A percentile compares a stretch with the other conserved stretches of the same genome.
Conservation (phyloP, 305 asterid genomes). For the Stenogyne calaminthoides region DNA sequence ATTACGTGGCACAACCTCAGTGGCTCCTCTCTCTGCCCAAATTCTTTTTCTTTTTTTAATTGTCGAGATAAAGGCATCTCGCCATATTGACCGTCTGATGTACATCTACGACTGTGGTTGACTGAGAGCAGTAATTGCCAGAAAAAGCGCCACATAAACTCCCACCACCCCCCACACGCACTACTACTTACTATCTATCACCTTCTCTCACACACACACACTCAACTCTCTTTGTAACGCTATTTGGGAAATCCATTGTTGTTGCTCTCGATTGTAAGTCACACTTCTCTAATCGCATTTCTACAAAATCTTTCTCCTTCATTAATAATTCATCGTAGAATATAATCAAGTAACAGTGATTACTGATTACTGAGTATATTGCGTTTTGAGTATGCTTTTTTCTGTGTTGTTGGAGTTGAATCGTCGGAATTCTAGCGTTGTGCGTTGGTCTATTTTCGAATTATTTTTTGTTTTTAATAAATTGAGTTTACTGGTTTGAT, state of each 20-base stretch:
- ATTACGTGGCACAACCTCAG: conserved; percentile 11
- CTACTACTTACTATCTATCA: background rate
- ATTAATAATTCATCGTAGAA: background rate
- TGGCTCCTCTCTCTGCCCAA: background rate
- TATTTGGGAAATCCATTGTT: conserved; percentile 4
- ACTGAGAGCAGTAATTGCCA: conserved; percentile 1
- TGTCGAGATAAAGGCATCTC: too few relatives aligned
- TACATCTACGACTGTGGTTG: conserved; percentile 40
- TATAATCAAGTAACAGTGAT: background rate
- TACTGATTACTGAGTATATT: background rate
- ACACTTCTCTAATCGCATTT: conserved; percentile 7
- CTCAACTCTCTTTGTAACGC: conserved; percentile 34
- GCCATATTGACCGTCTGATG: conserved; percentile 28
- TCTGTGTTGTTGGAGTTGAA: background rate
- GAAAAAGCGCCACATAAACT: conserved; percentile 22
- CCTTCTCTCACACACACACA: background rate
- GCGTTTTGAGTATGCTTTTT: background rate
- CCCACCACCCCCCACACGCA: background rate
- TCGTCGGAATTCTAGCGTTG: background rate
- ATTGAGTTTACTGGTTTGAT: background rate
- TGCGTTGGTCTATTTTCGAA: background rate
- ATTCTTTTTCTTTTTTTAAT: too few relatives aligned
- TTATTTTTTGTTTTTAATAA: background rate
- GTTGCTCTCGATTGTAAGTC: conserved; percentile 21
- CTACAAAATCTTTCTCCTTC: background rate